Evolutionary conservation across 2,329 filamentous ascomycete genomes (phyloP).

Genomic region (Talaromyces sp.): DNA sequence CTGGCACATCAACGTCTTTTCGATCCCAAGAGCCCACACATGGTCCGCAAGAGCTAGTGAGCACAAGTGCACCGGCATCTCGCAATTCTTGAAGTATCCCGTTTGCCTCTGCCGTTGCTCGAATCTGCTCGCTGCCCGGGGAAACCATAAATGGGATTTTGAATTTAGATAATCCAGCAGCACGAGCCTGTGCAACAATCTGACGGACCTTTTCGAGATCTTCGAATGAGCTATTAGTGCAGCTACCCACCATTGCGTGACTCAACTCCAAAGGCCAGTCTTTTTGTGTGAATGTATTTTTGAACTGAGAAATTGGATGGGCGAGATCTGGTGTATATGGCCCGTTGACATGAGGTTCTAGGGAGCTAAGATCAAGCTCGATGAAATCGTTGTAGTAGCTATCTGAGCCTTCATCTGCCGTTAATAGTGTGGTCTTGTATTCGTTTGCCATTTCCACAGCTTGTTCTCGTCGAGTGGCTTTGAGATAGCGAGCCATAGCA

Average conservation of each 20-base stretch:
- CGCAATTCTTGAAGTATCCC: conserved; percentile 90
- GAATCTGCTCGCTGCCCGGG: conserved; percentile 93
- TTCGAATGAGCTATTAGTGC: conserved; percentile 85
- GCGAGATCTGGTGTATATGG: conserved; percentile 98
- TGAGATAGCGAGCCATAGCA: conserved; percentile 92
- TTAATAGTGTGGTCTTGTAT: conserved; percentile 73
- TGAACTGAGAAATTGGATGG: conserved; percentile 95
- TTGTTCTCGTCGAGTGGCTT: conserved; percentile 78
- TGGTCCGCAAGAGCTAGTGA: conserved; percentile 90
- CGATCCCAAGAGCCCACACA: conserved; percentile 96
- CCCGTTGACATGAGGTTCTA: conserved; percentile 97
- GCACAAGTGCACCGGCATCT: conserved; percentile 87
- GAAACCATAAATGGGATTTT: conserved; percentile 92
- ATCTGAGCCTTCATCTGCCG: conserved; percentile 73
- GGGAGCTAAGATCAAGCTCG: conserved; percentile 88
- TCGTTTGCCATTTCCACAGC: conserved; percentile 84
- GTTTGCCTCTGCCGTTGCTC: conserved; percentile 83
- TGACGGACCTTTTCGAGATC: conserved; percentile 55
- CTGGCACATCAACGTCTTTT: conserved; percentile 83
- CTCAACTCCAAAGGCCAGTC: conserved; percentile 94
- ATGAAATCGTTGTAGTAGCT: conserved; percentile 84
- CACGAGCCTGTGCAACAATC: conserved; percentile 55
- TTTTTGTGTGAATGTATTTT: conserved; percentile 86
- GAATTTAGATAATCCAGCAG: conserved; percentile 87
- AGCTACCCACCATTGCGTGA: conserved; percentile 94